Base-by-base conservation (phyloP, 768 basidiomycete genomes). In the Leccinum boreale region DNA sequence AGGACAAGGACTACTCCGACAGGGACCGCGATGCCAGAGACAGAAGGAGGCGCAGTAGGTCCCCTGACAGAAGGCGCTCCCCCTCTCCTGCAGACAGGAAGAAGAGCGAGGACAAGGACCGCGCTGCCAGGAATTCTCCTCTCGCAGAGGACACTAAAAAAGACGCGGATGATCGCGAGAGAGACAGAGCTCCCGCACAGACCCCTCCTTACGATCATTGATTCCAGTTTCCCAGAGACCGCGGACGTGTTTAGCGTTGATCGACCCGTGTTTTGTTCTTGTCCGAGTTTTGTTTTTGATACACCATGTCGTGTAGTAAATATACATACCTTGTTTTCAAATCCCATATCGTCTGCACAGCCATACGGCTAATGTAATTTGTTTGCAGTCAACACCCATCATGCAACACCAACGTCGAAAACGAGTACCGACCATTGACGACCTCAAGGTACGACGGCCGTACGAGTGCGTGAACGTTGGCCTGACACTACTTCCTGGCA, bases 121-220 rank as follows among this genome's bases (percentile, higher is more conserved):
- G 77, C 52, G 60, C 53, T 44, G 80, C 81, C 24, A 39, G 36
- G 21, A 78, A 79, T 70, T 83, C 85, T 48, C 85, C 83, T 52
- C 77, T 78, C 5, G 64, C 66, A 56, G 76, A 77, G 55, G 75
- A 79, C 11, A 65, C 60, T 48, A 78, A 78, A 60, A 73, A 74
- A 47, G 79, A 80, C 46, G 17, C 54, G 1, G 79, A 78, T 60
- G 78, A 79, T 17, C 79, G 78, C 7, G 85, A 85, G 55, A 74
- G 78, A 68, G 84, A 85, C 52, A 73, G 77, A 68, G 81, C 23
- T 6, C 58, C 62, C 10, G 69, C 80, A 52, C 79, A 79, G 62
- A 85, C 84, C 8, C 85, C 85, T 36, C 83, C 83, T 31, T 85
- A 83, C 60, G 84, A 85, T 62, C 77, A 78, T 67, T 26, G 4